Percentiles rank a stretch among this genome's conserved stretches.
Evolutionary conservation across 179 eudicot genomes (phyloP).

Genomic region (Gypsophila paniculata): DNA sequence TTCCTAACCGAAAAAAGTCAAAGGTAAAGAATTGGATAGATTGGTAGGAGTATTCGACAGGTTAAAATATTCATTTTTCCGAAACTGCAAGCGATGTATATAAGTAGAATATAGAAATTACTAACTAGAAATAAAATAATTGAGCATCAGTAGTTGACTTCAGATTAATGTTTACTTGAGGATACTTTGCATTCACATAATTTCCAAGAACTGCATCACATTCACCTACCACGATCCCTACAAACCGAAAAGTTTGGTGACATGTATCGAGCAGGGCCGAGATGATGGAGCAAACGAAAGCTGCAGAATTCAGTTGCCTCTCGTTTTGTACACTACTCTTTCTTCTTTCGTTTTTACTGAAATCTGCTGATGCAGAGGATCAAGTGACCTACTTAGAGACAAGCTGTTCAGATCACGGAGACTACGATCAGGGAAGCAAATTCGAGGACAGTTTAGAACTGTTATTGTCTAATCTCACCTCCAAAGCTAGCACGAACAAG

Average conservation of each 20-base stretch:
- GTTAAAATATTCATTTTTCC: not conserved
- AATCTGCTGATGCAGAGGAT: slow-evolving; percentile 4
- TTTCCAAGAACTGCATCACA: slow-evolving; percentile 4
- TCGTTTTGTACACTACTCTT: not conserved
- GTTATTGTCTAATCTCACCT: slow-evolving; percentile 22
- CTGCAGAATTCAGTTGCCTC: not conserved
- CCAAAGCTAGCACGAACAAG: slow-evolving; percentile 20
- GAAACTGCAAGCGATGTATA: not conserved
- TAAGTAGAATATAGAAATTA: not conserved
- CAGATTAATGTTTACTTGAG: not conserved
- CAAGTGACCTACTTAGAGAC: slow-evolving; percentile 21
- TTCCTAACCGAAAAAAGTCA: too few relatives aligned
- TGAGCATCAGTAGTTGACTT: not conserved
- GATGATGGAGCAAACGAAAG: slow-evolving; percentile 23
- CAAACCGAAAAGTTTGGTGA: slow-evolving; percentile 7
- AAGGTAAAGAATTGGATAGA: too few relatives aligned
- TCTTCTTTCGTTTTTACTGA: slow-evolving; percentile 8
- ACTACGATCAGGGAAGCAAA: slow-evolving; percentile 18
- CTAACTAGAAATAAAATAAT: not conserved
- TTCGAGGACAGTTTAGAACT: slow-evolving; percentile 17
- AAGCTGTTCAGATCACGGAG: slow-evolving; percentile 11
- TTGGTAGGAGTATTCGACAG: not conserved
- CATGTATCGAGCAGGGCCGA: not conserved
- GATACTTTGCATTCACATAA: not conserved
- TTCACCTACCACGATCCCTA: slow-evolving; percentile 5